A percentile compares a stretch with the other conserved stretches of the same genome.
Conservation (phyloP, 768 basidiomycete genomes). For the Boletus edulis region DNA sequence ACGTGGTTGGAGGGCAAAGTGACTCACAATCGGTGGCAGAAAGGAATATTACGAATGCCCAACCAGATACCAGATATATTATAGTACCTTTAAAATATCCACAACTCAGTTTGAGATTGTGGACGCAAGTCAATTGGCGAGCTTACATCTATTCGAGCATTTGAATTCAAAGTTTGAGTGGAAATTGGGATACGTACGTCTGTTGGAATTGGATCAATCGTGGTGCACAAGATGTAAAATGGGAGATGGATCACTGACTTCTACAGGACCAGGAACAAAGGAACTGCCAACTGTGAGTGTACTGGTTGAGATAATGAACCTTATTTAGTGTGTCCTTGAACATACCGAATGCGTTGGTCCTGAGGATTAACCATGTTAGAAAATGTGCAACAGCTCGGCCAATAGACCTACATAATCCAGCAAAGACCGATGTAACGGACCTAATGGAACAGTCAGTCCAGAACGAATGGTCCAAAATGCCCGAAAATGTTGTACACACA, state of each 20-base stretch:
- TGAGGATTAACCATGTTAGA: not conserved
- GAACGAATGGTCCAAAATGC: not conserved
- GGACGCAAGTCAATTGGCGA: too few relatives aligned
- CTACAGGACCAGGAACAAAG: not conserved
- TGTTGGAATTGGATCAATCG: too few relatives aligned
- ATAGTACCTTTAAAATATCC: not conserved
- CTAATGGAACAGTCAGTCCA: not conserved
- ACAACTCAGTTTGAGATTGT: too few relatives aligned
- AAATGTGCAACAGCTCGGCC: too few relatives aligned
- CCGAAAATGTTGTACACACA: not conserved
- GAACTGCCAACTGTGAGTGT: not conserved
- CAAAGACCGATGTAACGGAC: not conserved
- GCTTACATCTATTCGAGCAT: not conserved
- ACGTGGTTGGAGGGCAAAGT: not conserved
- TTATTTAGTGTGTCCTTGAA: not conserved
- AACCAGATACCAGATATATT: accelerated
- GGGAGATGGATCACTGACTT: not conserved
- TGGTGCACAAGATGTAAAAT: too few relatives aligned
- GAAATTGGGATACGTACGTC: too few relatives aligned
- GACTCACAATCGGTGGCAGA: not conserved
- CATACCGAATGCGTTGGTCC: not conserved
- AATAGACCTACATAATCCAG: not conserved
- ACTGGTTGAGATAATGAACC: not conserved
- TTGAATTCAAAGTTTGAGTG: too few relatives aligned
- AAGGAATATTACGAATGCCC: not conserved